Evolutionary conservation across 345 rosid genomes (phyloP).

Genomic region (Isatis tinctoria): DNA sequence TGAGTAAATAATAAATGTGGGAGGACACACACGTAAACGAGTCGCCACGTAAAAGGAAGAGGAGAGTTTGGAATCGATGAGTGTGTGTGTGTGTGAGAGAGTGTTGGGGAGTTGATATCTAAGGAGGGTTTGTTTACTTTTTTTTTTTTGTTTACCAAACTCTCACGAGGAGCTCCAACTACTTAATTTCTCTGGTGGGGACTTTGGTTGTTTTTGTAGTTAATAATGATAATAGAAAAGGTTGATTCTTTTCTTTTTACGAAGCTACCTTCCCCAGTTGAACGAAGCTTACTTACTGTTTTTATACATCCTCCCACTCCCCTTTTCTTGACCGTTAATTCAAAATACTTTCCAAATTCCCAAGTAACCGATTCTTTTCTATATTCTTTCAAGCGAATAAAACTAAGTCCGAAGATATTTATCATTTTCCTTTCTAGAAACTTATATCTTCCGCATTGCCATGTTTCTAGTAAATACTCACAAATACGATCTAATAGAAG

Average conservation of each 20-base stretch:
- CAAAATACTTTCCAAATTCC: not conserved
- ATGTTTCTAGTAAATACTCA: not conserved
- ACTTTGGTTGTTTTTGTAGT: not conserved
- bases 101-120: conserved; percentile 37
- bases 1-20: not conserved
- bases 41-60: conserved; percentile 31
- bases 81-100: not conserved
- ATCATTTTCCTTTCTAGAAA: not conserved
- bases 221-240: not conserved
- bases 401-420: not conserved
- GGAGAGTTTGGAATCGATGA: conserved; percentile 11
- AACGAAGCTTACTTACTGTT: not conserved
- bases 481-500: not conserved
- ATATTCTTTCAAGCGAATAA: too few species aligned
- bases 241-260: not conserved
- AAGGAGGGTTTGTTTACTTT: conserved; percentile 24
- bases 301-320: conserved; percentile 3
- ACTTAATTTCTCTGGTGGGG: not conserved
- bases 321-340: conserved; percentile 18
- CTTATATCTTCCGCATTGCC: not conserved
- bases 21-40: conserved; percentile 33
- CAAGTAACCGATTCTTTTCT: not conserved
- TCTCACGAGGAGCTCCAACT: conserved; percentile 13
- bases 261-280: conserved; percentile 36
- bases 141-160: not conserved